phyloP scores from a whole-genome alignment of 1,139 yeast species.

The Wickerhamomyces sp. region DNA sequence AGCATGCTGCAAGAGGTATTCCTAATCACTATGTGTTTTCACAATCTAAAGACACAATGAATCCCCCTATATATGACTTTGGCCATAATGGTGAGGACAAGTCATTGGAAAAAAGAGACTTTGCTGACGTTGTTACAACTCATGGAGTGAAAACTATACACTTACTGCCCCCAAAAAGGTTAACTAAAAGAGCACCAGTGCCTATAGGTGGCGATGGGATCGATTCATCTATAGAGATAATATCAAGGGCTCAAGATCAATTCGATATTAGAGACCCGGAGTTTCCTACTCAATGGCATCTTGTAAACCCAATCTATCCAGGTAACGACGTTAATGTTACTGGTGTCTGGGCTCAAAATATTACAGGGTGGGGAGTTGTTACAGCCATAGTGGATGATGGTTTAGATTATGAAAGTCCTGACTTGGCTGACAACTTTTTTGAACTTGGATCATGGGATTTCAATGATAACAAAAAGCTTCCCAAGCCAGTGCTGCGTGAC shows the following conservation, averaged over 20 bases:
- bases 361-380: slow-evolving; percentile 77
- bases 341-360: slow-evolving; percentile 78
- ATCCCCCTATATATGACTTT: slow-evolving; percentile 6
- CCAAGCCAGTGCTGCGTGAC: slow-evolving; percentile 75
- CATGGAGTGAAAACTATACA: slow-evolving; percentile 21
- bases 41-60: slow-evolving; percentile 30
- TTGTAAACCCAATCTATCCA: slow-evolving; percentile 63
- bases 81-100: slow-evolving; percentile 15
- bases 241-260: slow-evolving; percentile 42
- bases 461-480: slow-evolving; percentile 69
- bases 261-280: slow-evolving; percentile 75
- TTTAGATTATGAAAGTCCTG: slow-evolving; percentile 72
- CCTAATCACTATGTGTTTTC: slow-evolving; percentile 64
- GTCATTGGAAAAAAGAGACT: slow-evolving; percentile 14
- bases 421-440: slow-evolving; percentile 67
- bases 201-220: slow-evolving; percentile 28
- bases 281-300: slow-evolving; percentile 86
- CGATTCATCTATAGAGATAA: slow-evolving; percentile 45
- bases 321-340: slow-evolving; percentile 87
- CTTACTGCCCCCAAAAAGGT: slow-evolving; percentile 16
- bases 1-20: slow-evolving; percentile 55
- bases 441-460: slow-evolving; percentile 87
- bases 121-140: slow-evolving; percentile 29
- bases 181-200: slow-evolving; percentile 28
- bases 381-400: slow-evolving; percentile 96